Conservation (phyloP, 1,284 basidiomycete species). For the Takashimella koratensis region DNA sequence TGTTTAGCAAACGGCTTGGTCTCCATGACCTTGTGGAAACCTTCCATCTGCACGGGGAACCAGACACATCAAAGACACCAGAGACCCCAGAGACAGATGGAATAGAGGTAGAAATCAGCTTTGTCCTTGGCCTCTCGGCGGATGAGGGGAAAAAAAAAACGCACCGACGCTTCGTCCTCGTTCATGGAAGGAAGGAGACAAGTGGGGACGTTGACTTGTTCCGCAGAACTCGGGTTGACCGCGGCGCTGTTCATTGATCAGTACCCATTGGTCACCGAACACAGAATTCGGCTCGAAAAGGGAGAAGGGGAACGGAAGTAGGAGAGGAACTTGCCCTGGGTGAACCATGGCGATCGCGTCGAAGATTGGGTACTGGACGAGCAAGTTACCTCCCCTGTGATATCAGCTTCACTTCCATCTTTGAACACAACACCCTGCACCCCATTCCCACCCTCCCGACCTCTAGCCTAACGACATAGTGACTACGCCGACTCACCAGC, state of each 20-base stretch:
- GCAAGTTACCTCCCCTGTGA: constrained; percentile 10
- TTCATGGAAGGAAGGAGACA: constrained; percentile 42
- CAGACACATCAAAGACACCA: too few relatives aligned
- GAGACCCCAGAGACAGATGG: too few relatives aligned
- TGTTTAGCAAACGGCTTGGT: constrained; percentile 16
- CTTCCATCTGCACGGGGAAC: constrained; percentile 7
- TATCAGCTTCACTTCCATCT: too few relatives aligned
- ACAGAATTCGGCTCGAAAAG: too few relatives aligned
- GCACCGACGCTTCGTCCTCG: constrained; percentile 35
- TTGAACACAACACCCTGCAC: too few relatives aligned
- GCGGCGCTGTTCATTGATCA: too few relatives aligned
- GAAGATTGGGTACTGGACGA: constrained; percentile 10
- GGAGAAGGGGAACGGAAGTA: not conserved
- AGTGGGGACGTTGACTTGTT: constrained; percentile 35
- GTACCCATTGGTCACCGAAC: too few relatives aligned
- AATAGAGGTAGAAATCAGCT: too few relatives aligned
- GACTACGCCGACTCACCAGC: constrained; percentile 31
- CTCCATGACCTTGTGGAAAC: constrained; percentile 12
- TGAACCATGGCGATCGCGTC: constrained; percentile 22
- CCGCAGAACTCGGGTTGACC: constrained; percentile 31
- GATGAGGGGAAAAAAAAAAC: constrained; percentile 5
- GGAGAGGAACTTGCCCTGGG: constrained; percentile 14
- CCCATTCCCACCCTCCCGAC: too few relatives aligned
- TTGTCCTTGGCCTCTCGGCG: too few relatives aligned
- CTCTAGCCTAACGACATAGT: too few relatives aligned